Percentiles rank a stretch among this genome's conserved stretches.
Conservation (phyloP, 129 eudicot genomes). For the Gnaphalium uliginosum region DNA sequence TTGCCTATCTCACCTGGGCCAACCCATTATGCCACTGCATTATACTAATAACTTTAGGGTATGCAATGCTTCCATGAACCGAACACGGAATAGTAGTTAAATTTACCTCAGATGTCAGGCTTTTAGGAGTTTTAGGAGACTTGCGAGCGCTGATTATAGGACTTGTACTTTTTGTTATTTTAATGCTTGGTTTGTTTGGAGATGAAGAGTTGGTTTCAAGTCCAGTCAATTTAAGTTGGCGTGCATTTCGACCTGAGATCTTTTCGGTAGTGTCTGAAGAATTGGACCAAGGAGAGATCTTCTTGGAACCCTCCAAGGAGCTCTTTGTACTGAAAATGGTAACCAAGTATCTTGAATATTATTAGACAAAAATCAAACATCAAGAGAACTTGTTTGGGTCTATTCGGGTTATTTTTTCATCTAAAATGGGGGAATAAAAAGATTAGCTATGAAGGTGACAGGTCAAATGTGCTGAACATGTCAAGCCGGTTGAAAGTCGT, state of each 20-base stretch:
- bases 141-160: constrained; percentile 50
- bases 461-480: background rate
- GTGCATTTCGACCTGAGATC: constrained; percentile 47
- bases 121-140: constrained; percentile 40
- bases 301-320: constrained; percentile 41
- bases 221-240: constrained; percentile 49
- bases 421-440: background rate
- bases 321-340: constrained; percentile 35
- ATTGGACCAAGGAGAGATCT: constrained; percentile 43
- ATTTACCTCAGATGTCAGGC: constrained; percentile 59
- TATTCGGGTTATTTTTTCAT: background rate
- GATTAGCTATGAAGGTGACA: background rate
- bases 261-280: constrained; percentile 34
- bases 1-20: too few species aligned
- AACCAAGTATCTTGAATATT: too few species aligned
- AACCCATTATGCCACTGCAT: too few species aligned
- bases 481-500: background rate
- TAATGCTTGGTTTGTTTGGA: constrained; percentile 24
- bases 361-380: background rate
- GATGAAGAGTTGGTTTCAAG: constrained; percentile 34
- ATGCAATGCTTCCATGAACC: background rate
- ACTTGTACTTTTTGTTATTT: constrained; percentile 53
- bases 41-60: background rate
- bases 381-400: background rate
- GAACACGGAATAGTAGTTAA: background rate